phyloP scores from a whole-genome alignment of 768 basidiomycete genomes.

The Lactarius tabidus region DNA sequence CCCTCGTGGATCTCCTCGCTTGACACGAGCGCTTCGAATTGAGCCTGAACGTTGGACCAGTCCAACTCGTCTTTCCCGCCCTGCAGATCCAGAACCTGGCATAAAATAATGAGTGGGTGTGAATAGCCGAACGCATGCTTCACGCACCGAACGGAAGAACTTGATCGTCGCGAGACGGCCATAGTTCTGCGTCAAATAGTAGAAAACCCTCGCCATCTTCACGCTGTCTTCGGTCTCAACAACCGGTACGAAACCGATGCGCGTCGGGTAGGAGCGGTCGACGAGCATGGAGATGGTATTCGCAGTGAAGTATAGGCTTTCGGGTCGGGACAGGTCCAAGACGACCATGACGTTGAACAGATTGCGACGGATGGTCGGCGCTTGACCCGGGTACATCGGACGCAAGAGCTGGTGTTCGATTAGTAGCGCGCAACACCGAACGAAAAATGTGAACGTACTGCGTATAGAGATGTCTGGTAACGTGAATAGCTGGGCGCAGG shows the following conservation, averaged over 20 bases:
- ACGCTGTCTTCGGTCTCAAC: conserved; percentile 47
- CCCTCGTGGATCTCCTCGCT: conserved; percentile 6
- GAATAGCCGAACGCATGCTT: background rate
- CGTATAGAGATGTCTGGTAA: conserved; percentile 49
- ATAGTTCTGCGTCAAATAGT: conserved; percentile 9
- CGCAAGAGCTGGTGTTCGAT: conserved; percentile 58
- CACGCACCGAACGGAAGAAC: conserved; percentile 9
- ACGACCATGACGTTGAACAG: conserved; percentile 79
- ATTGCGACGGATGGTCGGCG: conserved; percentile 72
- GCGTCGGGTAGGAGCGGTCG: conserved; percentile 64
- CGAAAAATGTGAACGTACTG: conserved; percentile 33
- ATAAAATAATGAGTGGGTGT: background rate
- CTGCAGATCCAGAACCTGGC: conserved; percentile 1
- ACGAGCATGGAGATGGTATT: conserved; percentile 68
- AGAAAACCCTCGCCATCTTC: conserved; percentile 38
- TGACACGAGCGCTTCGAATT: conserved; percentile 9
- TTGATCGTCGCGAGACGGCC: conserved; percentile 5
- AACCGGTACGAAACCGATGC: conserved; percentile 83
- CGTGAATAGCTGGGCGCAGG: conserved; percentile 42
- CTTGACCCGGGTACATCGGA: conserved; percentile 74
- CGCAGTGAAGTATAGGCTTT: conserved; percentile 58
- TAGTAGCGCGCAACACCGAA: conserved; percentile 10
- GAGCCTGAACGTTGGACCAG: conserved; percentile 5
- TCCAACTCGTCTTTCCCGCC: conserved; percentile 4
- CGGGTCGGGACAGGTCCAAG: conserved; percentile 69